phyloP scores from a whole-genome alignment of 495 filamentous ascomycete species.

The Hyaloscypha variabilis region DNA sequence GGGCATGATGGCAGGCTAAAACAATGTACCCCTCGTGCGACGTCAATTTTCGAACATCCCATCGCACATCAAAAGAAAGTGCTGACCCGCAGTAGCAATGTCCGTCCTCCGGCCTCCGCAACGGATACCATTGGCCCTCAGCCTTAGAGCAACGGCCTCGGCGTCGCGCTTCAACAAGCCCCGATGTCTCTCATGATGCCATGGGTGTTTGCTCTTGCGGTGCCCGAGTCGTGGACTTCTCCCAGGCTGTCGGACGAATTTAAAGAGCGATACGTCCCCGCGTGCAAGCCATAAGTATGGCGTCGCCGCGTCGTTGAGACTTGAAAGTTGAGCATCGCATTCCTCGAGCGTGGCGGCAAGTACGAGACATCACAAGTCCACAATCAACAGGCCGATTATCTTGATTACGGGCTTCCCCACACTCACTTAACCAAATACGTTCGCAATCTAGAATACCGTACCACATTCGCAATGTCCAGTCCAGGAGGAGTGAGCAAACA shows the following conservation, averaged over 20 bases:
- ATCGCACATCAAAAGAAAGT: not conserved
- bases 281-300: not conserved
- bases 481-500: conserved; percentile 3
- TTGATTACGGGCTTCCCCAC: no score
- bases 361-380: not conserved
- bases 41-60: not conserved
- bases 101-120: not conserved
- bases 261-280: not conserved
- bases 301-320: not conserved
- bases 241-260: not conserved
- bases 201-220: not conserved
- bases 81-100: not conserved
- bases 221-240: not conserved
- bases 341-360: not conserved
- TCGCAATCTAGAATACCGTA: not conserved
- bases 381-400: not conserved
- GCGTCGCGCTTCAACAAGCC: not conserved
- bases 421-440: not conserved
- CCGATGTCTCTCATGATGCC: not conserved
- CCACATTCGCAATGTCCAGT: not conserved
- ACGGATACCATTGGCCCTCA: not conserved
- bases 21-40: not conserved
- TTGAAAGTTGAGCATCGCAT: no score
- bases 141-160: not conserved
- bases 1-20: no score